A percentile compares a stretch with the other conserved stretches of the same genome.
phyloP scores from a whole-genome alignment of 768 basidiomycete species.

The Coprinellus aureogranulatus region DNA sequence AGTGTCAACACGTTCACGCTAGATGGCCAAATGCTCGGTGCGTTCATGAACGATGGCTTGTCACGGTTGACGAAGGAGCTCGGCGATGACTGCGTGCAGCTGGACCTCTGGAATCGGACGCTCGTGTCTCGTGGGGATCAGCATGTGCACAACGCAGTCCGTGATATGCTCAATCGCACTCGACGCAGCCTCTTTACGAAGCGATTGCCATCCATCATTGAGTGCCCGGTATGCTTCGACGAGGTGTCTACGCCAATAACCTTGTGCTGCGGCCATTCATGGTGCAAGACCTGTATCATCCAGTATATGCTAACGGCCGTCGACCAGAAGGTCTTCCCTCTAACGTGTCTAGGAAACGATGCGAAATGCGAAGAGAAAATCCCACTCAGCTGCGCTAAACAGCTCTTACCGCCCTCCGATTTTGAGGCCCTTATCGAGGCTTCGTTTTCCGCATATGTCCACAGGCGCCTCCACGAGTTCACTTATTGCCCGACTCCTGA shows the following conservation, averaged over 20 bases:
- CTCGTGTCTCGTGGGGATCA: conserved; percentile 60
- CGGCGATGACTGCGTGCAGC: conserved; percentile 54
- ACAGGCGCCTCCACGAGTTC: conserved; percentile 58
- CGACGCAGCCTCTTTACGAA: conserved; percentile 22
- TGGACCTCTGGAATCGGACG: conserved; percentile 42
- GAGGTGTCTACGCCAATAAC: conserved; percentile 49
- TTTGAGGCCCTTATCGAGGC: conserved; percentile 57
- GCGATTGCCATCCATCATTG: conserved; percentile 1
- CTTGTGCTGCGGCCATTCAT: conserved; percentile 64
- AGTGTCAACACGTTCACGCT: conserved; percentile 46
- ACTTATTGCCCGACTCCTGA: conserved; percentile 79
- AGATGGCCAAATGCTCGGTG: conserved; percentile 40
- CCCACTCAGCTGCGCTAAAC: conserved; percentile 49
- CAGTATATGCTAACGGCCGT: conserved; percentile 58
- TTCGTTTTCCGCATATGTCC: conserved; percentile 60
- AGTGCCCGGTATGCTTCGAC: conserved; percentile 72
- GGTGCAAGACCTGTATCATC: conserved; percentile 63
- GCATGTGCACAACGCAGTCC: conserved; percentile 39
- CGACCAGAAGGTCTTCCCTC: conserved; percentile 61
- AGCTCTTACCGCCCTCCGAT: conserved; percentile 48
- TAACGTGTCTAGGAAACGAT: conserved; percentile 68
- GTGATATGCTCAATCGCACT: conserved; percentile 36
- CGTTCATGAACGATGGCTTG: conserved; percentile 48
- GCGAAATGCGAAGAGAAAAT: conserved; percentile 58
- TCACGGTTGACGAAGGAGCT: conserved; percentile 43